Conservation (phyloP, 176 grass and related monocot species). For the Oropetium thomaeum region DNA sequence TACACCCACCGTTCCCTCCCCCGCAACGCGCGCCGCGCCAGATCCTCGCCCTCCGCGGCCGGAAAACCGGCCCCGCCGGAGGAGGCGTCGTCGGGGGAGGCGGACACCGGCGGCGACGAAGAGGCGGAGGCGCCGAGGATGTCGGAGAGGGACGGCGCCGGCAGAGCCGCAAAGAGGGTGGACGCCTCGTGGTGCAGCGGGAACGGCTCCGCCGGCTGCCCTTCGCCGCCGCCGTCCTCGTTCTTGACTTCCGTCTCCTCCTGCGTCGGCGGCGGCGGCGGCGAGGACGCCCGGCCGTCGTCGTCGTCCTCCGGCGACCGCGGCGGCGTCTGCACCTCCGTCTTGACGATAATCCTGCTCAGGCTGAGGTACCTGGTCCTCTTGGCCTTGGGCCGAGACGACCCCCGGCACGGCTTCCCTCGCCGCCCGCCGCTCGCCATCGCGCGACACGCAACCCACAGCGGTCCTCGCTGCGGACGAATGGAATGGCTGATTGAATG, state of each 20-base stretch:
- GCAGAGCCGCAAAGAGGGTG: slow-evolving; percentile 36
- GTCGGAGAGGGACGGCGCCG: slow-evolving; percentile 62
- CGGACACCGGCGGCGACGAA: neutral
- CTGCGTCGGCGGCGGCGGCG: neutral
- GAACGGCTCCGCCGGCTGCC: slow-evolving; percentile 48
- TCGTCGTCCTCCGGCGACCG: neutral
- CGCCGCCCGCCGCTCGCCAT: slow-evolving; percentile 27
- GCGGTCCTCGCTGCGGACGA: neutral
- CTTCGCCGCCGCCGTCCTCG: neutral
- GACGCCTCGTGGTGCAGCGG: slow-evolving; percentile 53
- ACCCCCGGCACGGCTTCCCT: neutral
- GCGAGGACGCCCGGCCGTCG: neutral
- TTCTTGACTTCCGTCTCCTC: neutral
- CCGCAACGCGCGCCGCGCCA: slow-evolving; percentile 67
- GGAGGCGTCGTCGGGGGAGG: slow-evolving; percentile 33
- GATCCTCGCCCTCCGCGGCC: slow-evolving; percentile 44
- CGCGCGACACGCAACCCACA: neutral
- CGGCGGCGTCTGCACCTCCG: neutral
- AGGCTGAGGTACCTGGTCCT: slow-evolving; percentile 83
- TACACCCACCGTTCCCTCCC: slow-evolving; percentile 86
- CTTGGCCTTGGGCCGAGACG: slow-evolving; percentile 34
- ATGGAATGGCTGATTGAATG: neutral
- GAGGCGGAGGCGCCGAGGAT: slow-evolving; percentile 50
- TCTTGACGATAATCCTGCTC: slow-evolving; percentile 35
- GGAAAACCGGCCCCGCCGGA: neutral